Evolutionary conservation across 192 early-diverging fungal genomes (phyloP).

Genomic region (Backusella australiensis): DNA sequence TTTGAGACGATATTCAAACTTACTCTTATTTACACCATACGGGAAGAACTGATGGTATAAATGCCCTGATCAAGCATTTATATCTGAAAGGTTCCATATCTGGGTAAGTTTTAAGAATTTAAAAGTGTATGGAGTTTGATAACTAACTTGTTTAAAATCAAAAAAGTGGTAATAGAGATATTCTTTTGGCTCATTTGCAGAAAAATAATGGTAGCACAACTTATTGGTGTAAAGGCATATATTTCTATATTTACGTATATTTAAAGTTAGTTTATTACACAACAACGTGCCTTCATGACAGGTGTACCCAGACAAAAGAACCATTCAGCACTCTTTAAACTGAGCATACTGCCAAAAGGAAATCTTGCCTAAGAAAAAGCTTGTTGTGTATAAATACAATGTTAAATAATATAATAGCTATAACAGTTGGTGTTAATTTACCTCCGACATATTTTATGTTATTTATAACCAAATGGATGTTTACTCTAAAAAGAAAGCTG

Average conservation of each 20-base stretch:
- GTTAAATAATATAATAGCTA: not conserved
- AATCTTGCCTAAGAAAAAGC: not conserved
- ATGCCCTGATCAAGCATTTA: no score
- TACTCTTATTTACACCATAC: no score
- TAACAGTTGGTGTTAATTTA: not conserved
- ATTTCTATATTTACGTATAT: not conserved
- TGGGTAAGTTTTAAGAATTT: no score
- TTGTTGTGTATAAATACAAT: not conserved
- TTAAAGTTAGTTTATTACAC: not conserved
- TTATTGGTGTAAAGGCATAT: not conserved
- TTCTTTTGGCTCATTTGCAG: not conserved
- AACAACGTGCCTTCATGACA: not conserved
- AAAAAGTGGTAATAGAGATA: not conserved
- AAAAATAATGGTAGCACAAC: not conserved
- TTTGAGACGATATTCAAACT: no score
- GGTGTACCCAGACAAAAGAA: not conserved
- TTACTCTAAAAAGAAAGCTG: not conserved
- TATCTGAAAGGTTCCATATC: no score
- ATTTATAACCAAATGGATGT: not conserved
- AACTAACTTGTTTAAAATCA: no score
- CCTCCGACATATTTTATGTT: not conserved
- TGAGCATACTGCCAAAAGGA: not conserved
- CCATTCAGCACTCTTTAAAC: not conserved
- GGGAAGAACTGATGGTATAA: no score
- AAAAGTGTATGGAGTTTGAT: no score